These are phyloP conservation scores for Testicularia cyperi DNA, from an alignment of 1,284 basidiomycete species.

Conservation along the genomic window DNA sequence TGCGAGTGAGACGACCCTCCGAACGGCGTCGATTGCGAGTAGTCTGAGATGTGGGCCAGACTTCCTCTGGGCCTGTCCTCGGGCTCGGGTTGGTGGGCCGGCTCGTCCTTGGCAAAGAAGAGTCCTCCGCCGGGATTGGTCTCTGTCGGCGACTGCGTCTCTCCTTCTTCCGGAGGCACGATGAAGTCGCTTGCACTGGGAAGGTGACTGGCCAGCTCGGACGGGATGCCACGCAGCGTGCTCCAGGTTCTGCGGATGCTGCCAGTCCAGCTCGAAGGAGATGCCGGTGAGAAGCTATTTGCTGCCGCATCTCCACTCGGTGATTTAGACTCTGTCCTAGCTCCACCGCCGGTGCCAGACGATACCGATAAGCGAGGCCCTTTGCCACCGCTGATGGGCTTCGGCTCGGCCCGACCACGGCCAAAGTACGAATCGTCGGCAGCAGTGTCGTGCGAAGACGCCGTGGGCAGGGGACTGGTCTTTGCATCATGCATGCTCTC, in stretches of 20 bases:
- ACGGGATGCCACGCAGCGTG: conserved; percentile 34
- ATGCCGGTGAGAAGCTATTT: conserved; percentile 9
- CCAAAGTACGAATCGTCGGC: conserved; percentile 26
- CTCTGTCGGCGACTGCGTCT: conserved; percentile 6
- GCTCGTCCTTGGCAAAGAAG: conserved; percentile 13
- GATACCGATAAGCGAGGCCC: not conserved
- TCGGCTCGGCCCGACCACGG: conserved; percentile 9
- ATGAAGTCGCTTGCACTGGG: conserved; percentile 43
- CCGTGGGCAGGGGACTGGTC: conserved; percentile 27
- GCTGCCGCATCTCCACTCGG: conserved; percentile 3
- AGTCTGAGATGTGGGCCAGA: conserved; percentile 28
- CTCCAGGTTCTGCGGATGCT: conserved; percentile 44
- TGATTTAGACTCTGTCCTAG: not conserved
- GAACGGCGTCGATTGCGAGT: conserved; percentile 32
- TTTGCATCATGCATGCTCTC: conserved; percentile 43
- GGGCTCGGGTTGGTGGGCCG: not conserved
- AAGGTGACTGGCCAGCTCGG: conserved; percentile 34
- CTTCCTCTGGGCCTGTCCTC: conserved; percentile 1
- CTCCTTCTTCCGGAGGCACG: conserved; percentile 22
- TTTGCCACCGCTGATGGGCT: conserved; percentile 6
- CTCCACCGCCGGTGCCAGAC: not conserved
- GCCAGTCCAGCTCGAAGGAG: conserved; percentile 37
- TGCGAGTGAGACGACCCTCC: conserved; percentile 3
- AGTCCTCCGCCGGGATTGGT: conserved; percentile 28
- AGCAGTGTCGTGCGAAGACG: conserved; percentile 1